Evolutionary conservation across 805 yeast genomes (phyloP).

Genomic region (Candida stauntonica): DNA sequence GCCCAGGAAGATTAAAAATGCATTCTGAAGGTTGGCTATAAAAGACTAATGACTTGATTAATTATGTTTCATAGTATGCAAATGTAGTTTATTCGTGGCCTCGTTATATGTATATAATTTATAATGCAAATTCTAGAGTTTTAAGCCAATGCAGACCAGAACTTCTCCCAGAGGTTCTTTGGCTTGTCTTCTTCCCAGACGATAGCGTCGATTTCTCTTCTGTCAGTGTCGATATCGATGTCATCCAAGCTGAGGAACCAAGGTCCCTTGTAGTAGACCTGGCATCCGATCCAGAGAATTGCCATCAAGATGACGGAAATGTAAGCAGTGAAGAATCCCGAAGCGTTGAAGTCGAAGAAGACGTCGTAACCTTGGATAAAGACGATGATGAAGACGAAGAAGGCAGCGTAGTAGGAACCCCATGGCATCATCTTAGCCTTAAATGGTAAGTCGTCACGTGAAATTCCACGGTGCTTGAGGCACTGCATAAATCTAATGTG

Average conservation of each 20-base stretch:
- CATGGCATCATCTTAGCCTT: conserved; percentile 68
- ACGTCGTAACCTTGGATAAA: conserved; percentile 71
- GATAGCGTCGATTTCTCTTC: conserved; percentile 32
- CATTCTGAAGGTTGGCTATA: background rate
- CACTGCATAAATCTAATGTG: conserved; percentile 71
- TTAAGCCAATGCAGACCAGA: conserved; percentile 36
- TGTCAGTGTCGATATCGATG: conserved; percentile 26
- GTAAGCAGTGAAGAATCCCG: conserved; percentile 68
- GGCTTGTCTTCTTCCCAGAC: conserved; percentile 54
- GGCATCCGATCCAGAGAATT: conserved; percentile 52
- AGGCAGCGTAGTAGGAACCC: conserved; percentile 59
- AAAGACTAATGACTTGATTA: background rate
- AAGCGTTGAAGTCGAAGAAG: conserved; percentile 52
- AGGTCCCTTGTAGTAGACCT: conserved; percentile 45
- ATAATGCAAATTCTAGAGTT: background rate
- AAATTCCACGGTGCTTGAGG: conserved; percentile 55
- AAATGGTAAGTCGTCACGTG: conserved; percentile 68
- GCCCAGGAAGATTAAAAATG: background rate
- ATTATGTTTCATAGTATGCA: too few species aligned
- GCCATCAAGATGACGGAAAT: conserved; percentile 63
- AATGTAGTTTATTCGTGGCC: too few species aligned
- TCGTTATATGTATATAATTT: too few species aligned
- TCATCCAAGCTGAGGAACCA: conserved; percentile 30
- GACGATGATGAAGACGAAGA: conserved; percentile 50
- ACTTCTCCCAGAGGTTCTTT: conserved; percentile 50